Evolutionary conservation across 192 early-diverging fungal species (phyloP).

Genomic region (Coemansia sp.): DNA sequence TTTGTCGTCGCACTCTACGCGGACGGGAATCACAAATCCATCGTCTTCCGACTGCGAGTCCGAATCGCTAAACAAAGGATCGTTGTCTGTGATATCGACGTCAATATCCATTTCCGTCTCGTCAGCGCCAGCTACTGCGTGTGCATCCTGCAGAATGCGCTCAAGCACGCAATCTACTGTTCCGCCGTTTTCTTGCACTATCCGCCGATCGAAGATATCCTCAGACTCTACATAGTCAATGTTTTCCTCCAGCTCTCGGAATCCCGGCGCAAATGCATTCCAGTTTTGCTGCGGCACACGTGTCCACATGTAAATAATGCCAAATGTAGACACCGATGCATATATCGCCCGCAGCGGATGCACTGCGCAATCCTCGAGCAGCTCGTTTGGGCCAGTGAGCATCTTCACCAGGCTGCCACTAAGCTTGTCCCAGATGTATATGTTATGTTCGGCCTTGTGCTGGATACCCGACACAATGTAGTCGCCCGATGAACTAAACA

Average conservation of each 20-base stretch:
- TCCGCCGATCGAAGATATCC: constrained; percentile 80
- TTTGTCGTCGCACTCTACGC: constrained; percentile 16
- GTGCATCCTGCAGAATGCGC: constrained; percentile 15
- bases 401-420: constrained; percentile 83
- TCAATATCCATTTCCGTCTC: constrained; percentile 20
- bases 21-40: constrained; percentile 38
- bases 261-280: constrained; percentile 93
- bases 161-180: constrained; percentile 28
- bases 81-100: constrained; percentile 47
- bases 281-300: constrained; percentile 75
- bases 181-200: constrained; percentile 12
- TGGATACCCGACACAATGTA: constrained; percentile 82
- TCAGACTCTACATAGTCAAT: constrained; percentile 91
- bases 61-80: constrained; percentile 54
- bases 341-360: constrained; percentile 86
- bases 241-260: constrained; percentile 91
- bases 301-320: constrained; percentile 88
- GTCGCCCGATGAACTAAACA: constrained; percentile 86
- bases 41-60: constrained; percentile 41
- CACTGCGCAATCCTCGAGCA: constrained; percentile 73
- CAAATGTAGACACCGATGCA: constrained; percentile 77
- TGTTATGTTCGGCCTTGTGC: constrained; percentile 87
- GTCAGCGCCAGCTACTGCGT: neutral
- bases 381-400: constrained; percentile 85
- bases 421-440: constrained; percentile 91